phyloP scores from a whole-genome alignment of 2,329 filamentous ascomycete genomes.

The Cladophialophora immunda region DNA sequence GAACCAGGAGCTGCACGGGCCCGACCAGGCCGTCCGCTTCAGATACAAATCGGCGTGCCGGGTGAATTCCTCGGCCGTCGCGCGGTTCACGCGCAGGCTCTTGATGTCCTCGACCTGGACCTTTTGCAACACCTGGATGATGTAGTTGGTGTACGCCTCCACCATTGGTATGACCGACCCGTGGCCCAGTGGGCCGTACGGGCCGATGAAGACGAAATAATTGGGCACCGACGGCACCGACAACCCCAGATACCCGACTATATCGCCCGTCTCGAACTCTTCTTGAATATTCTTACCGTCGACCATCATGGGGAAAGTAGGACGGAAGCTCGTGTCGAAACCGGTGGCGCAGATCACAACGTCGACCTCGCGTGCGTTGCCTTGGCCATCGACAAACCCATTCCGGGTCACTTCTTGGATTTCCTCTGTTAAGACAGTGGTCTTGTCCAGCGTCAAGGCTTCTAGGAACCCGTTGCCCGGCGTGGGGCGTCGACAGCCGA shows the following conservation, averaged over 20 bases:
- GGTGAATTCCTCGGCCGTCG: slow-evolving; percentile 44
- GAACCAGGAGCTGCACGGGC: slow-evolving; percentile 17
- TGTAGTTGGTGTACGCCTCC: slow-evolving; percentile 41
- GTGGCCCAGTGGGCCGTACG: slow-evolving; percentile 41
- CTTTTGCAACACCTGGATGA: slow-evolving; percentile 43
- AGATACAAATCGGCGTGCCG: slow-evolving; percentile 45
- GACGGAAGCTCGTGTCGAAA: slow-evolving; percentile 13
- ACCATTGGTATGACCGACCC: slow-evolving; percentile 40
- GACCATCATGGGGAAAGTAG: slow-evolving; percentile 20
- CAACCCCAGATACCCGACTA: slow-evolving; percentile 41
- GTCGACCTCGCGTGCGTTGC: slow-evolving; percentile 38
- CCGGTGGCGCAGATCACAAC: slow-evolving; percentile 39
- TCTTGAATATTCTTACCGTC: slow-evolving; percentile 22
- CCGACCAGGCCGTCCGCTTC: slow-evolving; percentile 42
- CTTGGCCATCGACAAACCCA: slow-evolving; percentile 21
- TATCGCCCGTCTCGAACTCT: slow-evolving; percentile 42
- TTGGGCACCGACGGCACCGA: slow-evolving; percentile 43
- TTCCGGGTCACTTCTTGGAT: slow-evolving; percentile 20
- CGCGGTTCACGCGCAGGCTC: slow-evolving; percentile 40
- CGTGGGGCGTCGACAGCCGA: slow-evolving; percentile 58
- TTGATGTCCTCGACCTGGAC: slow-evolving; percentile 45
- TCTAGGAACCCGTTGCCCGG: slow-evolving; percentile 54
- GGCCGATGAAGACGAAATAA: slow-evolving; percentile 45
- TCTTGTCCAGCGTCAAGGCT: slow-evolving; percentile 67
- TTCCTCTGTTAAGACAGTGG: slow-evolving; percentile 61